Conservation (phyloP, 2,329 filamentous ascomycete genomes). For the Clarireedia sp. region DNA sequence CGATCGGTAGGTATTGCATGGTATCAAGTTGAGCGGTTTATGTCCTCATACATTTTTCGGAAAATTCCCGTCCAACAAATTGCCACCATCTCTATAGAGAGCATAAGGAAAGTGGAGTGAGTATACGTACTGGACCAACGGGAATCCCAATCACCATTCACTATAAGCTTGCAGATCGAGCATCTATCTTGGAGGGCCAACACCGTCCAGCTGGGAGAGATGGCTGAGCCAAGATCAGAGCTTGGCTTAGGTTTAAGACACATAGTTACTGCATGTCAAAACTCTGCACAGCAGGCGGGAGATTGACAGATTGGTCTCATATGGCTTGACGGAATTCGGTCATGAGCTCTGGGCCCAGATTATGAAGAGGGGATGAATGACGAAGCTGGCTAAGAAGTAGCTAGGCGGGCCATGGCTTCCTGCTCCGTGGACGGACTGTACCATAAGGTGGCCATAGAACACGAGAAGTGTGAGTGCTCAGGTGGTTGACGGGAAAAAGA, state of each 20-base stretch:
- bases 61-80: neutral
- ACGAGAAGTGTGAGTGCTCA: no score
- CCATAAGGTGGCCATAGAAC: no score
- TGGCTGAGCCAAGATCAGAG: neutral
- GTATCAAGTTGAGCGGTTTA: neutral
- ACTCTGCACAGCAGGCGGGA: neutral
- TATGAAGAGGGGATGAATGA: no score
- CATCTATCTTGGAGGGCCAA: neutral
- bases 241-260: neutral
- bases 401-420: no score
- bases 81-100: neutral
- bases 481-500: no score
- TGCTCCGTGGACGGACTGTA: no score
- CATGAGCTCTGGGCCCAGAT: no score
- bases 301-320: neutral
- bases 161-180: neutral
- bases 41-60: neutral
- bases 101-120: neutral
- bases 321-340: no score
- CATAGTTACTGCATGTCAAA: neutral
- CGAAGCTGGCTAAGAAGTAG: no score
- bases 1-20: neutral
- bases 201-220: neutral
- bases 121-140: neutral
- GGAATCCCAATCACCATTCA: neutral